Percentiles rank a stretch among this genome's conserved stretches.
Evolutionary conservation across 2,329 filamentous ascomycete species (phyloP).

Genomic region (Beauveria brongniartii): DNA sequence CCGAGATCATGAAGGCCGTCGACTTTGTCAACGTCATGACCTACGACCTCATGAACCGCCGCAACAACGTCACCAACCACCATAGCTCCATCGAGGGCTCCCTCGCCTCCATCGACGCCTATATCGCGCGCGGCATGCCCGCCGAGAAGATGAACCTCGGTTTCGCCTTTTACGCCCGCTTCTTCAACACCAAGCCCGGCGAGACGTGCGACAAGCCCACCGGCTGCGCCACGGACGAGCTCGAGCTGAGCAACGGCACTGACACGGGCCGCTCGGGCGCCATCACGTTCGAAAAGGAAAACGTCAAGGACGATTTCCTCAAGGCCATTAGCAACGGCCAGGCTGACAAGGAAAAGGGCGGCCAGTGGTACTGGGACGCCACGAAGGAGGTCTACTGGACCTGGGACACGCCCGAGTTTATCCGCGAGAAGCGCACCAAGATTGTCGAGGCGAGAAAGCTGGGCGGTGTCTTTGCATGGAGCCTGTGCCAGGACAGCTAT

Average conservation of each 20-base stretch:
- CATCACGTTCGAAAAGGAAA: slow-evolving; percentile 30
- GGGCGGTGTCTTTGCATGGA: slow-evolving; percentile 47
- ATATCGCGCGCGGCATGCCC: slow-evolving; percentile 48
- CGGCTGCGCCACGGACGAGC: slow-evolving; percentile 49
- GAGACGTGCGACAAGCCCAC: slow-evolving; percentile 38
- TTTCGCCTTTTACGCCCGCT: slow-evolving; percentile 63
- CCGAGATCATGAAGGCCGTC: slow-evolving; percentile 49
- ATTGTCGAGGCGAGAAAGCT: slow-evolving; percentile 34
- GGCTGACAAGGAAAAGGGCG: slow-evolving; percentile 39
- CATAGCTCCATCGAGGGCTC: slow-evolving; percentile 52
- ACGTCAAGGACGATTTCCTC: slow-evolving; percentile 28
- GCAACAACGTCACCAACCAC: slow-evolving; percentile 57
- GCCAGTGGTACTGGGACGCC: slow-evolving; percentile 47
- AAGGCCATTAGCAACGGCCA: slow-evolving; percentile 32
- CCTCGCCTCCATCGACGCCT: slow-evolving; percentile 47
- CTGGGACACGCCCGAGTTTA: slow-evolving; percentile 44
- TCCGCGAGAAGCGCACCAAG: slow-evolving; percentile 37
- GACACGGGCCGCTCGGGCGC: slow-evolving; percentile 45
- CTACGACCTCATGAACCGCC: slow-evolving; percentile 66
- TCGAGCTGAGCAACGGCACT: slow-evolving; percentile 52
- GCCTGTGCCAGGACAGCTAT: slow-evolving; percentile 39
- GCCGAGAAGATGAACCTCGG: slow-evolving; percentile 54
- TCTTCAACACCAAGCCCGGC: slow-evolving; percentile 47
- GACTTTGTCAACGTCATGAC: slow-evolving; percentile 66
- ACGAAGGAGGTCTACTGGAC: slow-evolving; percentile 42